A percentile compares a stretch with the other conserved stretches of the same genome.
phyloP scores from a whole-genome alignment of 2,329 filamentous ascomycete species.

The Penicillium sp. region DNA sequence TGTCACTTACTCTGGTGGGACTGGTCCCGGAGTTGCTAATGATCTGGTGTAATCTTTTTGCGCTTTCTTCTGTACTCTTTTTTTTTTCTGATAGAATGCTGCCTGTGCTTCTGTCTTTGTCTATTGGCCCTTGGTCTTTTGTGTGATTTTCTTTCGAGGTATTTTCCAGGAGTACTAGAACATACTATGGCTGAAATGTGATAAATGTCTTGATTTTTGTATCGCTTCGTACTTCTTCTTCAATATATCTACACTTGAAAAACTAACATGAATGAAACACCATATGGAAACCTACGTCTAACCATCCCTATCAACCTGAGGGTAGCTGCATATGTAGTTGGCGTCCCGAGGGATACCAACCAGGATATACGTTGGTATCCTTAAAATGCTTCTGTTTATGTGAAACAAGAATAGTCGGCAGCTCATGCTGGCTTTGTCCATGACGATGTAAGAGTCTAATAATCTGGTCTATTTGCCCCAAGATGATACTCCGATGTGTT shows the following conservation, averaged over 20 bases:
- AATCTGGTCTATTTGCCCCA: too few relatives aligned
- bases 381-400: too few relatives aligned
- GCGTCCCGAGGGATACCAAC: too few relatives aligned
- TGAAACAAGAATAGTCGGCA: too few relatives aligned
- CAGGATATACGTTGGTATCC: too few relatives aligned
- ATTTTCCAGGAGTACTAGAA: constrained; percentile 7
- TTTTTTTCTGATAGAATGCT: constrained; percentile 9
- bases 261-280: neutral
- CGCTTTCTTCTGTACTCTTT: constrained; percentile 15
- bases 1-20: constrained; percentile 15
- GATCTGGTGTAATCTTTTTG: constrained; percentile 26
- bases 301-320: too few relatives aligned
- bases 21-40: constrained; percentile 22
- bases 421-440: too few relatives aligned
- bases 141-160: neutral
- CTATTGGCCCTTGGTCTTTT: constrained; percentile 2
- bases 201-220: neutral
- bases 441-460: too few relatives aligned
- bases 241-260: neutral
- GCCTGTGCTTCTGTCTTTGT: constrained; percentile 7
- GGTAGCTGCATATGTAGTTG: too few relatives aligned
- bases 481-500: too few relatives aligned
- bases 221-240: neutral
- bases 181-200: constrained; percentile 10
- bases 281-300: too few relatives aligned